Base-by-base conservation (phyloP, 169 alveolate genomes). In the Amoebophrya sp. region DNA sequence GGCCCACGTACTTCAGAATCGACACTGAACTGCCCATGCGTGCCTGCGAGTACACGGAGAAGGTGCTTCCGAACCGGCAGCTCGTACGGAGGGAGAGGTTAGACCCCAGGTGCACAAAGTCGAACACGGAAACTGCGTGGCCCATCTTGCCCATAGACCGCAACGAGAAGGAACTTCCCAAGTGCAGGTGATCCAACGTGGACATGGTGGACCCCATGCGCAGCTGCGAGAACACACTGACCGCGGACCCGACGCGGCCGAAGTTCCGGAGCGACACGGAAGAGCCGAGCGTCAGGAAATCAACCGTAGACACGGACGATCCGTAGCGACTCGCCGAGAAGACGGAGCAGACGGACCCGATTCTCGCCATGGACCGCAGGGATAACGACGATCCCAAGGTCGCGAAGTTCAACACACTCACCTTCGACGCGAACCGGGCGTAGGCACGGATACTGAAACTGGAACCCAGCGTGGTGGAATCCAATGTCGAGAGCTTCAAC, bases 341-440 rank as follows among this genome's bases (percentile, higher is more conserved):
- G 39, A 89, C 38, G 53, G 91, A 89, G 39, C n/a, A 23, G 77
- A n/a, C 3, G 91, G 66, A 38, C 66, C 91, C 91, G 66, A 89
- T 39, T 14, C 91, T 7, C 39, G 66, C 38, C 54, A 89, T 40
- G 39, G 91, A 39, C 3, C 91, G 91, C 66, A 89, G 77, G 66
- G 91, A 89, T 55, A 89, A 18, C 77, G 91, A 89, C 33, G 91
- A 89, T 38, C 91, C 91, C 66, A 89, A 18, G 66, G 53, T 41
- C 0, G 91, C 53, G 77, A 39, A 40, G 54, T 89, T 41, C 77
- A 39, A 40, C 66, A 89, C 12, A 25, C 66, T 38, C 10, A 40
- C 91, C 54, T 39, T 41, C 35, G 77, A 23, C 25, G 91, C 54
- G 33, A 89, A 41, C 38, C 91, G 18, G 38, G 91, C 40, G 91